A percentile compares a stretch with the other conserved stretches of the same genome.
Conservation (phyloP, 306 rosid species). For the Abrus pulchellus region DNA sequence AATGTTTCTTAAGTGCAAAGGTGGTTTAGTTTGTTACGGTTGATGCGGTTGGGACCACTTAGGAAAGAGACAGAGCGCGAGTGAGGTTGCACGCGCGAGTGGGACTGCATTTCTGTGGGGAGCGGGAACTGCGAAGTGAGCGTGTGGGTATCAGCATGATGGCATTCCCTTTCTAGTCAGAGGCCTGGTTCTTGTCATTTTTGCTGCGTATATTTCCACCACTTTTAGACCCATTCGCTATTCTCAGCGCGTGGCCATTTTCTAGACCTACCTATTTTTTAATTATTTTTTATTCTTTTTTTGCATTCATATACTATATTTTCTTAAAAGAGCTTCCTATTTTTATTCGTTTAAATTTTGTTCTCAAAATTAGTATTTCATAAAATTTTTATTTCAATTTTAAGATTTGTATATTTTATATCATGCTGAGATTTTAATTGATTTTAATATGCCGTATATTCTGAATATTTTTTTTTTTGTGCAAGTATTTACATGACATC, state of each 20-base stretch:
- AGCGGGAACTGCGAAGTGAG: slow-evolving; percentile 57
- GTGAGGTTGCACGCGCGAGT: slow-evolving; percentile 20
- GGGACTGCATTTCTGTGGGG: slow-evolving; percentile 23
- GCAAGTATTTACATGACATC: too few species aligned
- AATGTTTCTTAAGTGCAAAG: neutral
- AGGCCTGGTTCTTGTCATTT: slow-evolving; percentile 52
- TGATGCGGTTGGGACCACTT: slow-evolving; percentile 38
- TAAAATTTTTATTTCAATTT: too few species aligned
- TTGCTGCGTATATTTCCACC: slow-evolving; percentile 32
- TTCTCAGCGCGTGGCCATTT: slow-evolving; percentile 43
- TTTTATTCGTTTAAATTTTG: too few species aligned
- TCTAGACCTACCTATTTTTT: too few species aligned
- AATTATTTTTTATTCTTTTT: too few species aligned
- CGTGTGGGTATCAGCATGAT: slow-evolving; percentile 68
- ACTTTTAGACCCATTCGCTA: slow-evolving; percentile 53
- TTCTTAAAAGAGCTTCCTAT: too few species aligned
- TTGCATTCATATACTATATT: too few species aligned
- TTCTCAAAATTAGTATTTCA: too few species aligned
- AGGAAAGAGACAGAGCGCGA: neutral
- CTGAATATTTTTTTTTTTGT: too few species aligned
- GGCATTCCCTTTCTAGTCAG: slow-evolving; percentile 55
- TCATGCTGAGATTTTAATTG: too few species aligned
- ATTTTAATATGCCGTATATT: too few species aligned
- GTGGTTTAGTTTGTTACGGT: slow-evolving; percentile 16
- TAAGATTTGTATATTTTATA: too few species aligned